Evolutionary conservation across 1,284 basidiomycete genomes (phyloP), one percentile per base, ranked within the genome.

Genomic region (Leccinum pachyderme): DNA sequence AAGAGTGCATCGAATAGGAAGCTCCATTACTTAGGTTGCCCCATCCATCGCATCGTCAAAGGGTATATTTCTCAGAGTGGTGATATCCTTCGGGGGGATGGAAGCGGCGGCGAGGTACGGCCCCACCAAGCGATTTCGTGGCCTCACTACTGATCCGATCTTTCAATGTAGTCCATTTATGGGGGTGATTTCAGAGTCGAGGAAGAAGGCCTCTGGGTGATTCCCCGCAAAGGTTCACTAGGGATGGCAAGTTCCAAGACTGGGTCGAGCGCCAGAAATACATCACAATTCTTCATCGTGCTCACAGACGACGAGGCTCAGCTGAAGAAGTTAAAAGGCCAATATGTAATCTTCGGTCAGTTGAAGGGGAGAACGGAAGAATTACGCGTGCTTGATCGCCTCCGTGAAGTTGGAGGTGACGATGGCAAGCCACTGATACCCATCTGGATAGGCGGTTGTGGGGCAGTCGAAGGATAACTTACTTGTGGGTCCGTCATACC

Each of bases 161-260:
- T 51, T 22, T 51, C 41, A 13, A 31, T 32, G 12, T 49, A 77
- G 77, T 79, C 76, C 13, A 75, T 78, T 45, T 80, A 81, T 51
- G 78, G 79, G 2, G 76, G 74, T 0, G 75, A 77, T 53, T 81
- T 80, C 65, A 75, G 77, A 58, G 77, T 78, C 59, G 78, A 80
- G 52, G 79, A 62, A 71, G 73, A 52, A 74, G 78, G 57, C 9
- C 63, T 81, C 32, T 77, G 76, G 60, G 67, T 63, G 37, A 69
- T 70, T 47, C 69, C 75, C 41, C 63, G 64, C 29, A 69, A 68
- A 41, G 78, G 78, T 3, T 76, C 77, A 5, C 65, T 81, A 27
- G 77, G 75, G 1, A 80, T 80, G 78, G 78, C 77, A 4, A 80
- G 79, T 62, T 72, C 75, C 63, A 66, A 58, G 54, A 61, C 56